Evolutionary conservation across 78 protist genomes (phyloP).

Genomic region (Chrysochromulina tobinii): DNA sequence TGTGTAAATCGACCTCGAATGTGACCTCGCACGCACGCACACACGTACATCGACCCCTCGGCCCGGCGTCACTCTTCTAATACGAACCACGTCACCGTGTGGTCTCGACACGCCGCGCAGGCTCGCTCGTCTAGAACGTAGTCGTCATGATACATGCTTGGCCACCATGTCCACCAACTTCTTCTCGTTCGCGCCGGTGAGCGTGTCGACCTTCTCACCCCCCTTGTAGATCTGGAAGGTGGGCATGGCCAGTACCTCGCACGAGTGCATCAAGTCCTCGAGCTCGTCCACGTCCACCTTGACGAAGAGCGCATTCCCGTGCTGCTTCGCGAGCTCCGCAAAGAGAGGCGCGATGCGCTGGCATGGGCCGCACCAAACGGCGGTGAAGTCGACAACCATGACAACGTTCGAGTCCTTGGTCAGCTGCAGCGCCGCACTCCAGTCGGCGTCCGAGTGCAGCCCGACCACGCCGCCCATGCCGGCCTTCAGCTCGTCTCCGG

Average conservation of each 20-base stretch:
- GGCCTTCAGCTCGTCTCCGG: background rate
- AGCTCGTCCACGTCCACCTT: constrained; percentile 14
- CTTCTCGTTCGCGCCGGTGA: background rate
- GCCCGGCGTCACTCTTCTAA: no score
- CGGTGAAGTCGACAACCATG: constrained; percentile 20
- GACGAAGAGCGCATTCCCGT: background rate
- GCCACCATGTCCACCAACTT: no score
- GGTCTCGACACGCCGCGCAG: no score
- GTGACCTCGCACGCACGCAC: no score
- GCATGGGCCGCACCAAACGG: constrained; percentile 23
- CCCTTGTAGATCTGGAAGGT: background rate
- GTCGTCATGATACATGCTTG: no score
- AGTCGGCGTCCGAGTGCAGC: background rate
- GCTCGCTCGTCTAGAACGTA: no score
- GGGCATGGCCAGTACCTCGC: background rate
- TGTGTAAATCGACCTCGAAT: no score
- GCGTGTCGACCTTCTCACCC: background rate
- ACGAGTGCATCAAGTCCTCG: background rate
- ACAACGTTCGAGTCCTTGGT: background rate
- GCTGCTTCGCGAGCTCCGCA: background rate
- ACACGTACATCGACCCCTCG: no score
- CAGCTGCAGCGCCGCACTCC: background rate
- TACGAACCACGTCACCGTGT: no score
- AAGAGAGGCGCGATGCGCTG: background rate
- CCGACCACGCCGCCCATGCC: background rate